Evolutionary conservation across 257 asterid species (phyloP).

Genomic region (Nicotiana obtusifolia): DNA sequence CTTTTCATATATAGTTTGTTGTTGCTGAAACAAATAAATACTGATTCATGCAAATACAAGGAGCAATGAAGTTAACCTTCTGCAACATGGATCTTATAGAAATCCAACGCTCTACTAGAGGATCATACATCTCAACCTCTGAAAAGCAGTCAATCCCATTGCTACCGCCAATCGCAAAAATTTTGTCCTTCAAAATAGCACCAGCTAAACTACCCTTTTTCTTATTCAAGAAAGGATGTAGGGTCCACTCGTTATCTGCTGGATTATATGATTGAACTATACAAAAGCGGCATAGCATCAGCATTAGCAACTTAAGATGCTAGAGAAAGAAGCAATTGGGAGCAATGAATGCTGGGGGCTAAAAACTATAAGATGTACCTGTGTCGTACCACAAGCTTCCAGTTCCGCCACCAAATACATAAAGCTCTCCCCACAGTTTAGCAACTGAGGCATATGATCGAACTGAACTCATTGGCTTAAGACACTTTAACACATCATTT

Average conservation of each 20-base stretch:
- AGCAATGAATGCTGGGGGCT: slow-evolving; percentile 2
- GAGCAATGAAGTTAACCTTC: slow-evolving; percentile 38
- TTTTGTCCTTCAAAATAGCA: slow-evolving; percentile 45
- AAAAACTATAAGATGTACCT: slow-evolving; percentile 36
- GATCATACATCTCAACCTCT: slow-evolving; percentile 74
- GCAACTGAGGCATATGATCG: slow-evolving; percentile 64
- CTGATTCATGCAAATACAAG: background rate
- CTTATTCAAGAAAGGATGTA: slow-evolving; percentile 43
- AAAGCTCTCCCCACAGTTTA: slow-evolving; percentile 49
- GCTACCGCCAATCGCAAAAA: slow-evolving; percentile 80
- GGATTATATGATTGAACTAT: slow-evolving; percentile 78
- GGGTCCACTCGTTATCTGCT: slow-evolving; percentile 48
- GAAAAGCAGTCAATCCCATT: slow-evolving; percentile 51
- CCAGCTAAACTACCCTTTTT: slow-evolving; percentile 70
- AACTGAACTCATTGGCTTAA: slow-evolving; percentile 50
- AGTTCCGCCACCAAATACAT: slow-evolving; percentile 72
- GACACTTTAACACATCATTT: slow-evolving; percentile 47
- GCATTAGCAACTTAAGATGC: background rate
- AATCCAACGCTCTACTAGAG: slow-evolving; percentile 66
- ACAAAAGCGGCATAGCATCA: slow-evolving; percentile 11
- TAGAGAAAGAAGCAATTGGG: background rate
- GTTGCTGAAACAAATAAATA: background rate
- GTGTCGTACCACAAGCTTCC: slow-evolving; percentile 53
- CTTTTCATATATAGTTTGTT: background rate
- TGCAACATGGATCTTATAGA: slow-evolving; percentile 66